Conservation (phyloP, 2,329 filamentous ascomycete genomes). For the Cercospora brassicicola region DNA sequence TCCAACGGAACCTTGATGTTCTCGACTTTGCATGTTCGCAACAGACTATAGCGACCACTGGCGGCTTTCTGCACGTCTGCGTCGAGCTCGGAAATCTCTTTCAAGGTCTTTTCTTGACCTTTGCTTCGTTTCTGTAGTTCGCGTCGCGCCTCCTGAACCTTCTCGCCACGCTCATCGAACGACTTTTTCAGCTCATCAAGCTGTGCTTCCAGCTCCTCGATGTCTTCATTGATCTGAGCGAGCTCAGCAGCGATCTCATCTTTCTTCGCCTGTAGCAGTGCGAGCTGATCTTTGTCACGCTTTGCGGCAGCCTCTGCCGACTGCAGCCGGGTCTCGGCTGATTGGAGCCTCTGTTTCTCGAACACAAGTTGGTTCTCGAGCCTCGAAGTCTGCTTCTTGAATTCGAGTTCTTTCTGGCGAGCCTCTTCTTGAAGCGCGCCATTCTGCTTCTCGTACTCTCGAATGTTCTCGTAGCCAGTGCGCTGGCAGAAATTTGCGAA, state of each 20-base stretch:
- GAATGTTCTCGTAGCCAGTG: slow-evolving; percentile 84
- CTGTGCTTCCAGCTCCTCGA: slow-evolving; percentile 72
- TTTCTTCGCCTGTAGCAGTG: slow-evolving; percentile 70
- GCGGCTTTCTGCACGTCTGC: slow-evolving; percentile 82
- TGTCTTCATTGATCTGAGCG: slow-evolving; percentile 70
- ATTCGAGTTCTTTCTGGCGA: slow-evolving; percentile 80
- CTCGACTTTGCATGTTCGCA: slow-evolving; percentile 89
- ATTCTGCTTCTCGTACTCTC: slow-evolving; percentile 90
- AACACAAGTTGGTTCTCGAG: slow-evolving; percentile 63
- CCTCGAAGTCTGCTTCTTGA: slow-evolving; percentile 71
- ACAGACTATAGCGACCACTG: slow-evolving; percentile 76
- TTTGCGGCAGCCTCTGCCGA: slow-evolving; percentile 66
- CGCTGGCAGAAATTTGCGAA: slow-evolving; percentile 83
- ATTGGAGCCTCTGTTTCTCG: slow-evolving; percentile 70
- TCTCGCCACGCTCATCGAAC: slow-evolving; percentile 68
- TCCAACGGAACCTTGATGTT: slow-evolving; percentile 82
- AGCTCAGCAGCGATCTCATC: slow-evolving; percentile 71
- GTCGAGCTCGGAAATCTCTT: slow-evolving; percentile 76
- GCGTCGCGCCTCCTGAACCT: slow-evolving; percentile 72
- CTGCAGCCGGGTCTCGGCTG: slow-evolving; percentile 68
- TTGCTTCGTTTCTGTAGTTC: slow-evolving; percentile 83
- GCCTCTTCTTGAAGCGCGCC: slow-evolving; percentile 89
- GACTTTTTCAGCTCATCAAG: slow-evolving; percentile 68
- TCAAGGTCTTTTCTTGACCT: slow-evolving; percentile 73
- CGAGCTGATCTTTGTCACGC: slow-evolving; percentile 67